Base-by-base conservation (phyloP, 768 basidiomycete species). In the Tephrocybe sp. region DNA sequence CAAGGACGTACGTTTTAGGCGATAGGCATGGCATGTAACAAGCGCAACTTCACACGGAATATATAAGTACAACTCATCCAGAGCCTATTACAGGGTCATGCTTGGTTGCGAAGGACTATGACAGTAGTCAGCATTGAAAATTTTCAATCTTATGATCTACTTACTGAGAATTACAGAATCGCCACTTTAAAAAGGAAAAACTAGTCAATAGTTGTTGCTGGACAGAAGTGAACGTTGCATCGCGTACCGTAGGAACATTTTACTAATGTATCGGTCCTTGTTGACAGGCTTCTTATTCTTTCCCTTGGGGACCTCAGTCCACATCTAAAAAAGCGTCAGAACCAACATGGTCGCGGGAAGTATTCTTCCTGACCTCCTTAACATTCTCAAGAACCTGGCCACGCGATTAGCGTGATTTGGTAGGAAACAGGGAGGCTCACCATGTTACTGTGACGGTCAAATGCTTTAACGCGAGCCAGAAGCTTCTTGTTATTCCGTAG, bases 211-310 rank as follows among this genome's bases (percentile, higher is more conserved):
- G 18, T 30, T 50, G 30, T 33, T n/a, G n/a, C n/a, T n/a, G n/a
- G n/a, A n/a, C n/a, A 39, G 39, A 38, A 36, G 48, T 23, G 29
- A 2, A 30, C 21, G 8, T 18, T 33, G 27, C 38, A 19, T 10
- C 2, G 67, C 83, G 44, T 61, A 88, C 90, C 92, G 80, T 54
- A 98, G 71, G 71, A 95, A 98, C 93, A 99, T 95, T 74, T 98
- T 99, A 68, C 93, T 95, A 67, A 99, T 95, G 75, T 98, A 99
- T 41, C 97, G 82, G 70, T 98, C 97, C 72, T 98, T 98, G 77
- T 98, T 98, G 49, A 98, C 86, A 6, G 97, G 91, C 65, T 97
- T 98, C 76, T 97, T 97, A 65, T 93, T 93, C 74, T 98, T 98
- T 33, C 93, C 94, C 70, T 97, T 98, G 16, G 97, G 97, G 40